phyloP scores from a whole-genome alignment of 148 eudicot species.

The Vaccinium myrtillus region DNA sequence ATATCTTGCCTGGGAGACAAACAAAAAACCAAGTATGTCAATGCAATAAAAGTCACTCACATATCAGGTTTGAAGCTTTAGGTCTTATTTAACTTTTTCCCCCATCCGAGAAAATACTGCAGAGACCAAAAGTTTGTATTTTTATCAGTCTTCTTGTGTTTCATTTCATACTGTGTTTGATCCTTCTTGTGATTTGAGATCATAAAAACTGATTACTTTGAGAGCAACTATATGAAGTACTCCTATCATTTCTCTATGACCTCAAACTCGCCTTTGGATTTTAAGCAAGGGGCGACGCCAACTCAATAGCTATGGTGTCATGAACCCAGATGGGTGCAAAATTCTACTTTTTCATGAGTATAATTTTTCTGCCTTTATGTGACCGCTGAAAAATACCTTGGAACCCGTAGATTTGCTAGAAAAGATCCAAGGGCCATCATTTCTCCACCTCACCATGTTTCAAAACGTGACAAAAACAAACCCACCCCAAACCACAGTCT shows the following conservation, averaged over 20 bases:
- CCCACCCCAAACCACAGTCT: no score
- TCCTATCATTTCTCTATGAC: neutral
- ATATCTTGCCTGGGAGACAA: constrained; percentile 70
- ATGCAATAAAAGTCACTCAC: neutral
- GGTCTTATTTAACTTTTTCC: neutral
- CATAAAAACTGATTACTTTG: neutral
- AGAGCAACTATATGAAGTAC: neutral
- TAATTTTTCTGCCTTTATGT: no score
- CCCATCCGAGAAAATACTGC: neutral
- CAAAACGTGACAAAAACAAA: no score
- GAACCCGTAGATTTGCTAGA: no score
- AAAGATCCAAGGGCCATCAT: no score
- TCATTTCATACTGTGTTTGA: neutral
- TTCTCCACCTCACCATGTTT: no score
- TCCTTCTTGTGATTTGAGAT: neutral
- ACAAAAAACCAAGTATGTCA: constrained; percentile 1
- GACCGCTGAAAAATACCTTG: no score
- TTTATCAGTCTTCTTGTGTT: neutral
- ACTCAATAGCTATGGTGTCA: no score
- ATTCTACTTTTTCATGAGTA: no score
- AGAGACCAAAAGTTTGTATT: neutral
- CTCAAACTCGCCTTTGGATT: neutral
- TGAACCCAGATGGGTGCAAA: no score
- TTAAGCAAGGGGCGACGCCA: no score
- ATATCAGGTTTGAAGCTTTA: neutral